phyloP scores from a whole-genome alignment of 306 rosid species.

The Sesbania bispinosa region DNA sequence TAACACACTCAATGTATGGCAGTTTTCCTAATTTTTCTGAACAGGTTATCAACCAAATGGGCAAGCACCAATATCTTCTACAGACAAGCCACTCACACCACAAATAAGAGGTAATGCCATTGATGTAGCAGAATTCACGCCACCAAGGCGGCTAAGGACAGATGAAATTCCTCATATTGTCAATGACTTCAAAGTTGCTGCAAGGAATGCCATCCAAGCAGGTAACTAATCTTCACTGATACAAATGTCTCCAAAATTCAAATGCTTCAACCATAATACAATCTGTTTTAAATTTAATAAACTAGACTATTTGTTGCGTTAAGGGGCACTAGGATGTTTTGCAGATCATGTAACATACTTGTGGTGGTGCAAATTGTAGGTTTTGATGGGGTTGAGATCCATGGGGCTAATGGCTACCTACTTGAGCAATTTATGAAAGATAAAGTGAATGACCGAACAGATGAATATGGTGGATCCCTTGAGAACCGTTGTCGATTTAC shows the following conservation, averaged over 20 bases:
- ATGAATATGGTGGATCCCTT: slow-evolving; percentile 63
- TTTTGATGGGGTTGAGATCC: slow-evolving; percentile 74
- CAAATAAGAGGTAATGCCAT: slow-evolving; percentile 1
- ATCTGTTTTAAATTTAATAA: too few species aligned
- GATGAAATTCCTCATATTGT: slow-evolving; percentile 47
- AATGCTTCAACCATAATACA: too few species aligned
- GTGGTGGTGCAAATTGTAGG: slow-evolving; percentile 30
- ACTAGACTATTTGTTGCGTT: background rate
- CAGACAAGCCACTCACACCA: slow-evolving; percentile 42
- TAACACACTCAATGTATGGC: background rate
- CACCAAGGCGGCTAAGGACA: slow-evolving; percentile 42
- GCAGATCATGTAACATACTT: background rate
- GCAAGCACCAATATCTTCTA: slow-evolving; percentile 50
- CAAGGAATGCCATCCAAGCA: slow-evolving; percentile 46
- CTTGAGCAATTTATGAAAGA: slow-evolving; percentile 63
- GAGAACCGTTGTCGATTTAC: slow-evolving; percentile 58
- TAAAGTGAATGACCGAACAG: slow-evolving; percentile 47
- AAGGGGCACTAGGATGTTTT: background rate
- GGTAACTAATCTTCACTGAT: slow-evolving; percentile 21
- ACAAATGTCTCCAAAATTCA: background rate
- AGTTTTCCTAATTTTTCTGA: background rate
- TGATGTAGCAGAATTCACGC: slow-evolving; percentile 30
- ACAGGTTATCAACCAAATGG: slow-evolving; percentile 40
- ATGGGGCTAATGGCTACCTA: slow-evolving; percentile 60
- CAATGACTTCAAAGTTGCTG: slow-evolving; percentile 40